These are phyloP conservation scores for Scheffersomyces segobiensis DNA, from an alignment of 1,139 yeast genomes.

Conservation along the genomic window DNA sequence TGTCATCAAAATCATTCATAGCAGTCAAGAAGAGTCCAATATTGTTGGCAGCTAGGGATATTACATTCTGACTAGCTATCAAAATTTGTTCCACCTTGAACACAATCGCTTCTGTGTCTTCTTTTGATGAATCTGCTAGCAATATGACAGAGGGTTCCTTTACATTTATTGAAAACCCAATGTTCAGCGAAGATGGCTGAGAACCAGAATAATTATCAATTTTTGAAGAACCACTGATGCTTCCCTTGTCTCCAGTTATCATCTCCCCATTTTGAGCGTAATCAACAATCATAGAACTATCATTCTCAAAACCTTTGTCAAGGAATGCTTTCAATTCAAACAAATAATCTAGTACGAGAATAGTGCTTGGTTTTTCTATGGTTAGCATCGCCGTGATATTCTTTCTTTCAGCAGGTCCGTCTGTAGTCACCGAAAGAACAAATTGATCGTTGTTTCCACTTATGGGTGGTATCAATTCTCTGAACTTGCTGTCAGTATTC, in stretches of 20 bases:
- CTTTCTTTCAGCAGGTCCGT: conserved; percentile 39
- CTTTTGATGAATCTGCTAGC: conserved; percentile 73
- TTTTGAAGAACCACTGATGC: conserved; percentile 8
- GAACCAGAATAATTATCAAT: conserved; percentile 4
- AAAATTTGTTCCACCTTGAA: conserved; percentile 82
- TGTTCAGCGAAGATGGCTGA: conserved; percentile 6
- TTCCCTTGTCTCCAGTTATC: conserved; percentile 8
- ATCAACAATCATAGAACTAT: conserved; percentile 16
- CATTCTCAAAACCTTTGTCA: conserved; percentile 42
- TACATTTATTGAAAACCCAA: conserved; percentile 67
- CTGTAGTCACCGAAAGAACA: conserved; percentile 51
- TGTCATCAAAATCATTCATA: conserved; percentile 66
- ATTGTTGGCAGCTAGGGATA: conserved; percentile 69
- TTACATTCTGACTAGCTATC: conserved; percentile 65
- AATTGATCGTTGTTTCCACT: conserved; percentile 71
- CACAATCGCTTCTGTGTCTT: conserved; percentile 83
- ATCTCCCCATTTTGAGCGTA: conserved; percentile 12
- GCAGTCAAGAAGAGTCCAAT: conserved; percentile 83
- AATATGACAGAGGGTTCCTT: conserved; percentile 78
- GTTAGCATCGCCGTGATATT: conserved; percentile 57
- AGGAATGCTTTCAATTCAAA: conserved; percentile 71
- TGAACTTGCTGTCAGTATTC: conserved; percentile 64
- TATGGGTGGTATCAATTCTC: conserved; percentile 76
- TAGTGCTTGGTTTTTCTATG: conserved; percentile 77
- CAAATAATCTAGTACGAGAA: conserved; percentile 82